Conservation (phyloP, 2,329 filamentous ascomycete species). For the Trichoderma breve region DNA sequence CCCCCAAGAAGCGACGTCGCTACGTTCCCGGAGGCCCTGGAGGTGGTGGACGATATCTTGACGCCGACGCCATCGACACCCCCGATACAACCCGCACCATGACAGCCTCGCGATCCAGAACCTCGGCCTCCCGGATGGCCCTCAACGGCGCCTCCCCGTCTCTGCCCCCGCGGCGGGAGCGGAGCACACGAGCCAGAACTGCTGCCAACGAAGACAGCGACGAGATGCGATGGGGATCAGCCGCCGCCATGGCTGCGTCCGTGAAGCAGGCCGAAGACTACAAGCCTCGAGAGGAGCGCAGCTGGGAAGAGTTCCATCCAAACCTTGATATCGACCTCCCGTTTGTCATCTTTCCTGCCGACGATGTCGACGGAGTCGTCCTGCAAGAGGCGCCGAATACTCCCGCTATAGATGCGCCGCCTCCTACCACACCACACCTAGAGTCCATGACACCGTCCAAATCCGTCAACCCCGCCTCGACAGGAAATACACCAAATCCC, state of each 20-base stretch:
- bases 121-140: constrained; percentile 43
- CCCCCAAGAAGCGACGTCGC: constrained; percentile 66
- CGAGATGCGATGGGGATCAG: constrained; percentile 75
- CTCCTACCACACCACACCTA: constrained; percentile 33
- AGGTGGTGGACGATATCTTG: constrained; percentile 80
- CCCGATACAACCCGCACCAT: constrained; percentile 42
- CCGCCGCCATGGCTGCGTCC: constrained; percentile 83
- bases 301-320: constrained; percentile 97
- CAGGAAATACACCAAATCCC: constrained; percentile 44
- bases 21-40: constrained; percentile 87
- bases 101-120: constrained; percentile 51
- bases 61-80: constrained; percentile 64
- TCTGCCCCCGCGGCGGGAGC: constrained; percentile 55
- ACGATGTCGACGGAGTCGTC: constrained; percentile 77
- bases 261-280: constrained; percentile 93
- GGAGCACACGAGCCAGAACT: constrained; percentile 53
- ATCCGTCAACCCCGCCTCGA: constrained; percentile 43
- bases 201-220: constrained; percentile 53
- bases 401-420: constrained; percentile 31
- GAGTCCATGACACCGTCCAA: constrained; percentile 48
- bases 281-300: constrained; percentile 92
- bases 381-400: constrained; percentile 40
- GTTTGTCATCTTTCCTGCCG: constrained; percentile 74
- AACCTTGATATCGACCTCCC: constrained; percentile 85
- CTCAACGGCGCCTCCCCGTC: constrained; percentile 37